A percentile compares a stretch with the other conserved stretches of the same genome.
phyloP scores from a whole-genome alignment of 1,284 basidiomycete genomes.

The Abortiporus biennis region DNA sequence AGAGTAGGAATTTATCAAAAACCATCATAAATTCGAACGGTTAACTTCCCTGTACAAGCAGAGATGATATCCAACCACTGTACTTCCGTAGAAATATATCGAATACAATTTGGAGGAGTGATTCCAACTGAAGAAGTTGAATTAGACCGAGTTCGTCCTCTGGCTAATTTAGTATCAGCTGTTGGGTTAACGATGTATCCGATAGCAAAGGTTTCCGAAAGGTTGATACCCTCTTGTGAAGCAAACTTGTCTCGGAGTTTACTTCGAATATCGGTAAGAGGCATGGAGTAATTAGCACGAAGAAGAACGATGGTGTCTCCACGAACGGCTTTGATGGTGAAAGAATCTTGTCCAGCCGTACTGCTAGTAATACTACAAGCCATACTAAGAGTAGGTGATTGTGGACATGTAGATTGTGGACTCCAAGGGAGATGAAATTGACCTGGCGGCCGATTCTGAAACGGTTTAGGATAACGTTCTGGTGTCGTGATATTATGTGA shows the following conservation, averaged over 20 bases:
- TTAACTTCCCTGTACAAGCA: conserved; percentile 26
- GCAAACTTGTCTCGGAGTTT: conserved; percentile 59
- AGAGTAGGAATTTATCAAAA: no score
- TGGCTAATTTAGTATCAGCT: background rate
- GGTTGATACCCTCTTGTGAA: conserved; percentile 46
- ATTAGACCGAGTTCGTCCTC: conserved; percentile 24
- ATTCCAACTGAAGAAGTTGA: conserved; percentile 30
- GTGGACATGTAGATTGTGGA: conserved; percentile 4
- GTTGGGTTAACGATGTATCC: conserved; percentile 29
- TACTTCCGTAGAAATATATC: conserved; percentile 30
- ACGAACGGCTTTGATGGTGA: conserved; percentile 61
- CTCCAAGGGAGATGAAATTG: conserved; percentile 28
- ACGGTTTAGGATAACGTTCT: conserved; percentile 26
- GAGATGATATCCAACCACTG: conserved; percentile 35
- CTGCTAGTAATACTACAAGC: background rate
- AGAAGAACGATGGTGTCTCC: conserved; percentile 57
- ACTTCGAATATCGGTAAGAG: conserved; percentile 44
- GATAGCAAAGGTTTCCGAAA: conserved; percentile 48
- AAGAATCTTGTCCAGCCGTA: conserved; percentile 15
- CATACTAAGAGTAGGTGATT: conserved; percentile 6
- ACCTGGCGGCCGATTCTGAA: conserved; percentile 24
- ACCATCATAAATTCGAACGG: conserved; percentile 25
- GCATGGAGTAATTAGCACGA: conserved; percentile 38
- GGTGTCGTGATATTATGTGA: conserved; percentile 16
- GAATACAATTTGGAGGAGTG: conserved; percentile 18